Evolutionary conservation across 1,139 yeast species (phyloP).

Genomic region (Lizanozyma gosingica): DNA sequence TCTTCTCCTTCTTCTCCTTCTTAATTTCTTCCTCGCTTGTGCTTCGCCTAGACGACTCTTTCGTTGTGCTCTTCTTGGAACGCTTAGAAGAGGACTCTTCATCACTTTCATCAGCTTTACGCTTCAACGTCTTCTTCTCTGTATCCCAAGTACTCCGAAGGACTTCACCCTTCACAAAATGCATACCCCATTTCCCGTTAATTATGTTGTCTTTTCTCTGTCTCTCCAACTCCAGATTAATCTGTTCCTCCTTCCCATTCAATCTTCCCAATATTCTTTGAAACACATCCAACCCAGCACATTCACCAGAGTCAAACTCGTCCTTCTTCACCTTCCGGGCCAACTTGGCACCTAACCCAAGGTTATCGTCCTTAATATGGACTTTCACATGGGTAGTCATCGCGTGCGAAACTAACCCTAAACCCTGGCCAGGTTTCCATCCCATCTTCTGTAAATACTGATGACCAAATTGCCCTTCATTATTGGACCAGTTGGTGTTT

Average conservation of each 20-base stretch:
- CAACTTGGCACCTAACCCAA: constrained; percentile 80
- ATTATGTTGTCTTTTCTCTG: constrained; percentile 59
- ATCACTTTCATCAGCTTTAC: constrained; percentile 10
- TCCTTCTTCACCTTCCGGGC: constrained; percentile 48
- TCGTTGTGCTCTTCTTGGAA: constrained; percentile 8
- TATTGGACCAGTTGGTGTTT: constrained; percentile 90
- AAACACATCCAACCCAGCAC: constrained; percentile 87
- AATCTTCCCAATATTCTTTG: constrained; percentile 84
- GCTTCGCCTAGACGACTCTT: constrained; percentile 11
- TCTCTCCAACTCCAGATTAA: constrained; percentile 51
- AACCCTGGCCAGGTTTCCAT: constrained; percentile 87
- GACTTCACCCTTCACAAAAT: constrained; percentile 78
- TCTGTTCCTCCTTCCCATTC: constrained; percentile 63
- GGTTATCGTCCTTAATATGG: constrained; percentile 65
- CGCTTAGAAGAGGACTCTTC: constrained; percentile 4
- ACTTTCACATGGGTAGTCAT: constrained; percentile 78
- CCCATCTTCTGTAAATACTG: constrained; percentile 75
- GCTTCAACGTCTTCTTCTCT: constrained; percentile 34
- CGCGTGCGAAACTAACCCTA: constrained; percentile 62
- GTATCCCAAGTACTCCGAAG: constrained; percentile 78
- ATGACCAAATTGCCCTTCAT: constrained; percentile 80
- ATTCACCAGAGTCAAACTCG: constrained; percentile 68
- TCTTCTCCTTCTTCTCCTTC: constrained; percentile 19
- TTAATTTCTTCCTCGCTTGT: constrained; percentile 15
- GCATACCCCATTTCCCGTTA: constrained; percentile 79